phyloP scores from a whole-genome alignment of 352 stramenopile species.

The Phytophthora capsici region DNA sequence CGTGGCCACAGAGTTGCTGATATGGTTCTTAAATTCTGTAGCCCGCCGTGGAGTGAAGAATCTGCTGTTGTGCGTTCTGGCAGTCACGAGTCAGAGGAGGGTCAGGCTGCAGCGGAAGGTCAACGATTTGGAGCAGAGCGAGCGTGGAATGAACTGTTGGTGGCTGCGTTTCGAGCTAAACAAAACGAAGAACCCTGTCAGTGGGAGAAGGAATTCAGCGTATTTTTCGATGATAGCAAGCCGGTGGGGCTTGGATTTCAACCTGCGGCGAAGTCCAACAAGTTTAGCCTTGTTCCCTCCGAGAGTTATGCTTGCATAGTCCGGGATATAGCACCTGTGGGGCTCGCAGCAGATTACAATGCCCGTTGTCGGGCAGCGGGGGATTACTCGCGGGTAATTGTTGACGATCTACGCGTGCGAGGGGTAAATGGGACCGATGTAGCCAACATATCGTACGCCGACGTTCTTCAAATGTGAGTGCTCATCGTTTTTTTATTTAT shows the following conservation, averaged over 20 bases:
- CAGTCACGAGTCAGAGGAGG: constrained; percentile 33
- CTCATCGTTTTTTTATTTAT: neutral
- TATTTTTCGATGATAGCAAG: constrained; percentile 59
- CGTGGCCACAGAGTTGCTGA: neutral
- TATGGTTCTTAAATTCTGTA: constrained; percentile 68
- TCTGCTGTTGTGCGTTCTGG: neutral
- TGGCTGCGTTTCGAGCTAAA: constrained; percentile 22
- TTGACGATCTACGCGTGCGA: constrained; percentile 43
- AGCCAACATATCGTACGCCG: constrained; percentile 41
- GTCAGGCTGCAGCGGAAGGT: constrained; percentile 1
- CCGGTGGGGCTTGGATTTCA: constrained; percentile 61
- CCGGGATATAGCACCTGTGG: constrained; percentile 38
- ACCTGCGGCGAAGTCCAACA: constrained; percentile 15
- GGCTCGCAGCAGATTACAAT: constrained; percentile 68
- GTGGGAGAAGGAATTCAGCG: constrained; percentile 65
- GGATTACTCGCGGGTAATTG: constrained; percentile 60
- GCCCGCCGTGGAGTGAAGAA: constrained; percentile 34
- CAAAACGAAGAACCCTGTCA: constrained; percentile 22
- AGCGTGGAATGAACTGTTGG: constrained; percentile 36
- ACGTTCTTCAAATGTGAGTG: constrained; percentile 53
- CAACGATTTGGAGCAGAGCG: constrained; percentile 21
- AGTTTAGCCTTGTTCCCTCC: constrained; percentile 12
- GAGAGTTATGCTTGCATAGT: constrained; percentile 55
- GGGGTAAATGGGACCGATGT: constrained; percentile 57
- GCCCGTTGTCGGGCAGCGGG: constrained; percentile 41